Conservation (phyloP, 2,329 filamentous ascomycete species). For the Paracamarosporium sp. region DNA sequence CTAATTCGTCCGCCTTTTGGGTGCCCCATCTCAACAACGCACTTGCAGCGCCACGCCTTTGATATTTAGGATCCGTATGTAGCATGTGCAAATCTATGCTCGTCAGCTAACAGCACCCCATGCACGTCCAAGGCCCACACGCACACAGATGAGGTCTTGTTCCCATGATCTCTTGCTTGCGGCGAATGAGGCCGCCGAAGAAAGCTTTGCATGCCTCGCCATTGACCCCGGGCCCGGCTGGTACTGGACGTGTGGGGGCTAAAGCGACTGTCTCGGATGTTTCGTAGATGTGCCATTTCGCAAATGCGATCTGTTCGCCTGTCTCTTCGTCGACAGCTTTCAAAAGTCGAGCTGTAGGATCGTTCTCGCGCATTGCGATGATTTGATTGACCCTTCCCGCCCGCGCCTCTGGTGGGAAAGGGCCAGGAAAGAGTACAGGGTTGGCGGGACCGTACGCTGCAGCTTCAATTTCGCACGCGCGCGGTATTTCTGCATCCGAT, state of each 20-base stretch:
- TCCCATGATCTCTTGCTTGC: slow-evolving; percentile 29
- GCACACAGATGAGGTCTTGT: slow-evolving; percentile 32
- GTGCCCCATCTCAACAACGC: slow-evolving; percentile 29
- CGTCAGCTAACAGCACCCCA: neutral
- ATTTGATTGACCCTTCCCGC: slow-evolving; percentile 14
- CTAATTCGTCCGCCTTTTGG: slow-evolving; percentile 30
- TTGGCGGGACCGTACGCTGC: slow-evolving; percentile 27
- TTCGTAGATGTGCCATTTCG: slow-evolving; percentile 38
- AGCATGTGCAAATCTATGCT: slow-evolving; percentile 35
- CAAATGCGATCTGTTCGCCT: slow-evolving; percentile 32
- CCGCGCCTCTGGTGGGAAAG: slow-evolving; percentile 23
- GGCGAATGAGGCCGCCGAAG: slow-evolving; percentile 24
- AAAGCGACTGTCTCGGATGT: slow-evolving; percentile 19
- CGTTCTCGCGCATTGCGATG: slow-evolving; percentile 16
- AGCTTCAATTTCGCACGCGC: slow-evolving; percentile 27
- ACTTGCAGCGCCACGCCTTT: slow-evolving; percentile 31
- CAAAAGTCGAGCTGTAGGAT: slow-evolving; percentile 20
- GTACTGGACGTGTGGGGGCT: slow-evolving; percentile 16
- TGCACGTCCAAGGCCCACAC: neutral
- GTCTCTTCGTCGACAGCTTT: slow-evolving; percentile 34
- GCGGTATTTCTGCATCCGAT: slow-evolving; percentile 30
- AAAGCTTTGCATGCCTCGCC: slow-evolving; percentile 31
- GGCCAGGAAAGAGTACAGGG: slow-evolving; percentile 32
- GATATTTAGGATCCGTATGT: slow-evolving; percentile 32
- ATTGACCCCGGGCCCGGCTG: slow-evolving; percentile 26